Evolutionary conservation across 2,329 filamentous ascomycete genomes (phyloP).

Genomic region (Colletotrichum lini): DNA sequence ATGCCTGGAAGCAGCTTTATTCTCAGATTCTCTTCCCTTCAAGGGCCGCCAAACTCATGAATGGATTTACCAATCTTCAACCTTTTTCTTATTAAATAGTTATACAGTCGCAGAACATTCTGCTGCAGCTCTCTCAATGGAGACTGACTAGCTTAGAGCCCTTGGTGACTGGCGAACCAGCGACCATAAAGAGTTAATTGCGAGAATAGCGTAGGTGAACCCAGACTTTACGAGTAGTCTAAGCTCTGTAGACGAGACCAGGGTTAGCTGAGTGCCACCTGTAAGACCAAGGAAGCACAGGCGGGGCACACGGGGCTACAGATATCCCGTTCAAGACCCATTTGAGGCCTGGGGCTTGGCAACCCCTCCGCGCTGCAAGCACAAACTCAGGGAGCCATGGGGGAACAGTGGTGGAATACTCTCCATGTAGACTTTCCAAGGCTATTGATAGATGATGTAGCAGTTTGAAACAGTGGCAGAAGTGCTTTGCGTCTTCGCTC

Average conservation of each 20-base stretch:
- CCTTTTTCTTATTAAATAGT: no score
- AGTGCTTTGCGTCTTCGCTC: no score
- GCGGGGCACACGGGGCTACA: not conserved
- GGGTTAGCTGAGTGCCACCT: not conserved
- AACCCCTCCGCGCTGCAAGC: not conserved
- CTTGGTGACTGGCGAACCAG: not conserved
- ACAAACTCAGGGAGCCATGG: not conserved
- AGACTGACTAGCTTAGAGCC: not conserved
- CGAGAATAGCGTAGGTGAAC: not conserved
- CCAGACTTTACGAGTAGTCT: not conserved
- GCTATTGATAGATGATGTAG: not conserved
- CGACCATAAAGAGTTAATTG: not conserved
- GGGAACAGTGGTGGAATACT: not conserved
- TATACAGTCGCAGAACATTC: no score
- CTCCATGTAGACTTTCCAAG: not conserved
- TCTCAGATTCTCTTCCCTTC: no score
- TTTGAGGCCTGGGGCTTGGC: not conserved
- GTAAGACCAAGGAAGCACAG: not conserved
- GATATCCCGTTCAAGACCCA: not conserved
- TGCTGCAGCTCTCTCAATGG: no score
- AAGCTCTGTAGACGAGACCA: not conserved
- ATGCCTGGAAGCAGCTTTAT: no score
- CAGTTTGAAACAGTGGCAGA: not conserved
- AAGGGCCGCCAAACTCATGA: no score
- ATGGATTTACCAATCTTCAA: no score